phyloP scores from a whole-genome alignment of 495 filamentous ascomycete species.

The Talaromyces borbonicus region DNA sequence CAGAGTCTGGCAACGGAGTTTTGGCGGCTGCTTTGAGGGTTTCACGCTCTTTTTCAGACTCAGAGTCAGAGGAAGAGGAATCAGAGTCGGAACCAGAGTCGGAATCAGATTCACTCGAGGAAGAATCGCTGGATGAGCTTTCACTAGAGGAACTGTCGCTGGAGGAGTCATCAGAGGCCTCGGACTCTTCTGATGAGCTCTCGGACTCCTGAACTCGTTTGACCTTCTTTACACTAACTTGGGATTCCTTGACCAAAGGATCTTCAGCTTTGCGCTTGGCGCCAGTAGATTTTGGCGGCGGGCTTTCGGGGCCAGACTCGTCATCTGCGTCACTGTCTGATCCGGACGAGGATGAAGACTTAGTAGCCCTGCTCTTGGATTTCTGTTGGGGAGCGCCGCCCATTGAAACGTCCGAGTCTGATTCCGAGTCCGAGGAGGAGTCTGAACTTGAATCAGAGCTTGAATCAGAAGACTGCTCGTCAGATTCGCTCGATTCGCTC shows the following conservation, averaged over 20 bases:
- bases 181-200: slow-evolving; percentile 15
- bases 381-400: slow-evolving; percentile 35
- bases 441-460: not conserved
- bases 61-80: slow-evolving; percentile 19
- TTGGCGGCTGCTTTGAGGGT: slow-evolving; percentile 41
- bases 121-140: slow-evolving; percentile 30
- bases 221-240: slow-evolving; percentile 20
- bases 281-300: slow-evolving; percentile 27
- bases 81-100: slow-evolving; percentile 12
- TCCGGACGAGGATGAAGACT: slow-evolving; percentile 37
- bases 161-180: slow-evolving; percentile 19
- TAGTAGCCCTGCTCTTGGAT: slow-evolving; percentile 21
- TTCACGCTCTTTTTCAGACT: slow-evolving; percentile 25
- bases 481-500: not conserved
- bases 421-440: slow-evolving; percentile 12
- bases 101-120: slow-evolving; percentile 18
- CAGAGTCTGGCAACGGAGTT: slow-evolving; percentile 41
- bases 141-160: slow-evolving; percentile 27
- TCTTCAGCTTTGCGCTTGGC: slow-evolving; percentile 56
- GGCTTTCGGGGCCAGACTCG: slow-evolving; percentile 38
- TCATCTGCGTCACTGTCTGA: slow-evolving; percentile 56
- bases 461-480: not conserved
- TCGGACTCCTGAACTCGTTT: slow-evolving; percentile 30
- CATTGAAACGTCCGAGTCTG: slow-evolving; percentile 50
- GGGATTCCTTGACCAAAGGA: slow-evolving; percentile 26